Base-by-base conservation (phyloP, 805 yeast species). In the Saccharomycopsis babjevae region DNA sequence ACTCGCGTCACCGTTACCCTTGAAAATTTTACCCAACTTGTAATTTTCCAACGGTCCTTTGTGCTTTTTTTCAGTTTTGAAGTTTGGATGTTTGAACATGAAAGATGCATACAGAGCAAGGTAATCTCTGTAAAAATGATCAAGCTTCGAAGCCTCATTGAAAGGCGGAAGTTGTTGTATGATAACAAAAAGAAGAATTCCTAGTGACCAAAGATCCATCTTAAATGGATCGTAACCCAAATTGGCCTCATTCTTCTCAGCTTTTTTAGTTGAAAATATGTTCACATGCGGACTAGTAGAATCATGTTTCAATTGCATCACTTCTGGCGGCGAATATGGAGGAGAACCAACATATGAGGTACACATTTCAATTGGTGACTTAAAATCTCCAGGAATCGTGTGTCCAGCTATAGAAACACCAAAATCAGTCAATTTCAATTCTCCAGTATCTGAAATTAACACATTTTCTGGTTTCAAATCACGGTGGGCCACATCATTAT, bases 391-490 rank as follows among this genome's bases (percentile, higher is more conserved):
- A 0, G 80, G 81, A 22, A 70, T 75, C 58, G 72, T 79, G 69
- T 83, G 85, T 18, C 85, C 88, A 68, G 80, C 81, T 58, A 81
- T 89, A 39, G 97, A 97, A 63, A 93, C 94, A 56, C 99, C 99
- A 72, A 93, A 93, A 74, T 93, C 99, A 0, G 97, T 97, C 64
- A 93, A 76, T 13, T 92, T 97, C 38, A 93, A 79, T 15, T 76
- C 79, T 13, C 77, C 82, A 2, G 71, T 68, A 8, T 76, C 75
- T 56, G 88, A 73, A 69, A 89, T 91, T 56, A 93, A 77, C 55
- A 93, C 80, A 73, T 93, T 93, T 71, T 93, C 99, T 1, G 98
- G 98, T 74, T 93, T 93, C 68, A 93, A 79, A 72, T 93, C 98
- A 63, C 98, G 81, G 72, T 93, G 99, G 11, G 93, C 97, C 68